phyloP scores from a whole-genome alignment of 768 basidiomycete species.

The Dioszegia aurantiaca region DNA sequence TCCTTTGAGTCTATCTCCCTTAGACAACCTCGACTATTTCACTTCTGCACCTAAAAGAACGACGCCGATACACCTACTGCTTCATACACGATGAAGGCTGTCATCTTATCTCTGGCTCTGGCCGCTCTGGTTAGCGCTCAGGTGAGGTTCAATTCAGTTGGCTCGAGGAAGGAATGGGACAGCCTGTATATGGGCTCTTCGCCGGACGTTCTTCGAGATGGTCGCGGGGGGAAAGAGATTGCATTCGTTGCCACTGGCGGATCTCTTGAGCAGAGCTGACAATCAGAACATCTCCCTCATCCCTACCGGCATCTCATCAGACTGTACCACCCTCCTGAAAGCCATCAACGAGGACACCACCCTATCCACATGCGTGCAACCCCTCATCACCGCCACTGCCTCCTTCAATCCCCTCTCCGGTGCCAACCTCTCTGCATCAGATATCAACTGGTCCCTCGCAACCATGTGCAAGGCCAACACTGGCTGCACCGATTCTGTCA shows the following conservation, averaged over 20 bases:
- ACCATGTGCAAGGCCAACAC: constrained; percentile 58
- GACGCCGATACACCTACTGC: too few species aligned
- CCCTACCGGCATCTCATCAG: constrained; percentile 63
- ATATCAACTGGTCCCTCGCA: constrained; percentile 56
- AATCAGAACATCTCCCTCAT: constrained; percentile 57
- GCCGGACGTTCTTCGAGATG: too few species aligned
- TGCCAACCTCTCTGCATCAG: constrained; percentile 51
- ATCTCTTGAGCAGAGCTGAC: constrained; percentile 1
- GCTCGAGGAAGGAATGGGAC: too few species aligned
- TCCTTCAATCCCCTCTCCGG: constrained; percentile 56
- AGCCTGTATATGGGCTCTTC: too few species aligned
- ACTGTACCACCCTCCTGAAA: constrained; percentile 60
- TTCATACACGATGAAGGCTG: constrained; percentile 15
- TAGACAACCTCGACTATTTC: too few species aligned
- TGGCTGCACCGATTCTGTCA: constrained; percentile 54
- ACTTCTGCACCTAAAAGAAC: too few species aligned
- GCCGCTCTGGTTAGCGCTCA: constrained; percentile 17
- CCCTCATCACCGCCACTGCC: constrained; percentile 58
- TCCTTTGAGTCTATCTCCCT: constrained; percentile 2
- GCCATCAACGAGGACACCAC: constrained; percentile 62
- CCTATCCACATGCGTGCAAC: constrained; percentile 56
- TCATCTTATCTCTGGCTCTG: constrained; percentile 14
- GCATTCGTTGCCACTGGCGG: neutral
- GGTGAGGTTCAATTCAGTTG: constrained; percentile 12
- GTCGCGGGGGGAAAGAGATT: too few species aligned